Evolutionary conservation across 75 land plant species (phyloP).

Genomic region (Chamaecyparis obtusa): DNA sequence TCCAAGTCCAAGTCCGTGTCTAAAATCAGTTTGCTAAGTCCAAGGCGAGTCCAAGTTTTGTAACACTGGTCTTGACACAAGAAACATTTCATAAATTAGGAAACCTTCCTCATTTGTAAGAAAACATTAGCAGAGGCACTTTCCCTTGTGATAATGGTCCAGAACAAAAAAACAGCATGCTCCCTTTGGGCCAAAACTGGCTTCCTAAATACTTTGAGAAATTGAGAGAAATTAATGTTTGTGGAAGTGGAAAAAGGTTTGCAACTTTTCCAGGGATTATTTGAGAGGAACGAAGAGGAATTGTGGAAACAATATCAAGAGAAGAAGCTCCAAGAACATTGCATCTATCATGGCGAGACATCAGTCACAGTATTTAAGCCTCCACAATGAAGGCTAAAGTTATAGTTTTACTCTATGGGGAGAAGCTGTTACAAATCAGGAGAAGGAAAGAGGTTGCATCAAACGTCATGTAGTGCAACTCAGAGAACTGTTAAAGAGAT

Average conservation of each 20-base stretch:
- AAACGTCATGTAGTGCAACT: neutral
- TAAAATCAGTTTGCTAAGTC: too few relatives aligned
- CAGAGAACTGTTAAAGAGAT: neutral
- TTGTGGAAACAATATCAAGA: neutral
- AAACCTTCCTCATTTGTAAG: too few relatives aligned
- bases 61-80: too few relatives aligned
- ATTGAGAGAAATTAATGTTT: neutral
- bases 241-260: neutral
- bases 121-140: too few relatives aligned
- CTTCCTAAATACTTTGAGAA: neutral
- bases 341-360: neutral
- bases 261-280: neutral
- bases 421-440: neutral
- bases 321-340: neutral
- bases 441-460: neutral
- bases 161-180: neutral
- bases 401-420: neutral
- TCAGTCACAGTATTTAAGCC: neutral
- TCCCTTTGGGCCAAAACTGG: neutral
- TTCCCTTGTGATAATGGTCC: neutral
- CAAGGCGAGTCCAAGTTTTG: too few relatives aligned
- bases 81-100: too few relatives aligned
- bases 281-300: neutral
- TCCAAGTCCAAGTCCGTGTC: too few relatives aligned
- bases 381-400: neutral